Conservation (phyloP, 2,329 filamentous ascomycete genomes). For the Ascocoryne sarcoides region DNA sequence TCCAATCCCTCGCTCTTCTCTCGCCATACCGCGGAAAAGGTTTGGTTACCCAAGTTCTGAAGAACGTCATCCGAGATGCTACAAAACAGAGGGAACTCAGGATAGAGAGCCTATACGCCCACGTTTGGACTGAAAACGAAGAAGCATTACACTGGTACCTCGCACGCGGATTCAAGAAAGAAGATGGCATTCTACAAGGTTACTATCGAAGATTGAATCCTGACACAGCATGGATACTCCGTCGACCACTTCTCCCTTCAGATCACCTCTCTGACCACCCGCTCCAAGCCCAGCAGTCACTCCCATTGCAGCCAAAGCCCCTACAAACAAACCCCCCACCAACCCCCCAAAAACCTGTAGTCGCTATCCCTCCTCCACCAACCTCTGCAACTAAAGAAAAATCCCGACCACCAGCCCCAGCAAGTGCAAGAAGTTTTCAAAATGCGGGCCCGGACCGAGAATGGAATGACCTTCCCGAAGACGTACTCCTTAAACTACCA, state of each 20-base stretch:
- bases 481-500: conserved; percentile 37
- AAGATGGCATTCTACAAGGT: conserved; percentile 37
- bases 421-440: conserved; percentile 40
- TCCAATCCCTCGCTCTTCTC: conserved; percentile 54
- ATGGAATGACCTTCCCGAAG: conserved; percentile 57
- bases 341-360: conserved; percentile 7
- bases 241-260: conserved; percentile 30
- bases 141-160: conserved; percentile 56
- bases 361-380: conserved; percentile 2
- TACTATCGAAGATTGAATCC: conserved; percentile 58
- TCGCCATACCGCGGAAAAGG: conserved; percentile 55
- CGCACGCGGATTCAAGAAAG: conserved; percentile 45
- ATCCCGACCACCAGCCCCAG: conserved; percentile 4
- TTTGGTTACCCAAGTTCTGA: conserved; percentile 47
- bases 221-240: conserved; percentile 52
- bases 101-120: conserved; percentile 46
- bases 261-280: conserved; percentile 17
- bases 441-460: conserved; percentile 50
- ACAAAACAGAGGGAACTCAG: conserved; percentile 25
- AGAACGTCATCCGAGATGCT: conserved; percentile 26
- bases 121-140: conserved; percentile 60
- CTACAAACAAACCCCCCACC: conserved; percentile 46
- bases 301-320: conserved; percentile 43
- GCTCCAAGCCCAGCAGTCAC: conserved; percentile 27
- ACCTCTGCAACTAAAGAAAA: too few species aligned